Base-by-base conservation (phyloP, 306 rosid genomes). In the Quercus glauca region DNA sequence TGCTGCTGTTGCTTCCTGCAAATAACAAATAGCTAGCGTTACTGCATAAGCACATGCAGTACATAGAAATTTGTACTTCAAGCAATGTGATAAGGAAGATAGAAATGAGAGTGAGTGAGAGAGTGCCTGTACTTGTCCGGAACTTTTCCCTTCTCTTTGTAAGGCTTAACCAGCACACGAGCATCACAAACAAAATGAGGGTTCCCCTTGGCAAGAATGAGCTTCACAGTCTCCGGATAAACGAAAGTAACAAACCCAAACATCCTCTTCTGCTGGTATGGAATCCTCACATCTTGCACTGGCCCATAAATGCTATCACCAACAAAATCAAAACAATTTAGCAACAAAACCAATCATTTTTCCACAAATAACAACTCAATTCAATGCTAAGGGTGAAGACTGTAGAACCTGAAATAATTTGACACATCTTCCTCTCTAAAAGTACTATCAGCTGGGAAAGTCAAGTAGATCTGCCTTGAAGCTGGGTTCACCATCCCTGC, bases 161-260 rank as follows among this genome's bases (percentile, higher is more conserved):
- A 95, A 85, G 99, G 99, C 88, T 95, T 95, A 29, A 95, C 99
- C 21, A 95, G 97, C 65, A 95, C 99, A 60, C 99, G 69, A 28
- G 99, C 98, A 91, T 95, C 99, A 85, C 99, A 93, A 19, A 95
- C 98, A 59, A 95, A 95, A 88, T 95, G 98, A 59, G 99, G 99
- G 79, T 95, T 95, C 71, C 99, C 99, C 74, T 95, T 95, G 1
- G 98, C 93, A 73, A 95, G 81, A 63, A 93, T 93, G 29, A 90
- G 92, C 91, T 95, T 95, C 89, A 95, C 98, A 0, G 99, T 95
- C 75, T 92, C 99, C 0, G 99, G 91, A 53, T 87, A 95, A 73
- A 95, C 93, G 60, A 95, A 95, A 3, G 99, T 95, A 6, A 95
- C 99, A 71, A 95, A 95, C 0, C 99, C 99, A 83, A 95, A 95